Evolutionary conservation across 2,329 filamentous ascomycete species (phyloP).

Genomic region (Calonectria leucothoes): DNA sequence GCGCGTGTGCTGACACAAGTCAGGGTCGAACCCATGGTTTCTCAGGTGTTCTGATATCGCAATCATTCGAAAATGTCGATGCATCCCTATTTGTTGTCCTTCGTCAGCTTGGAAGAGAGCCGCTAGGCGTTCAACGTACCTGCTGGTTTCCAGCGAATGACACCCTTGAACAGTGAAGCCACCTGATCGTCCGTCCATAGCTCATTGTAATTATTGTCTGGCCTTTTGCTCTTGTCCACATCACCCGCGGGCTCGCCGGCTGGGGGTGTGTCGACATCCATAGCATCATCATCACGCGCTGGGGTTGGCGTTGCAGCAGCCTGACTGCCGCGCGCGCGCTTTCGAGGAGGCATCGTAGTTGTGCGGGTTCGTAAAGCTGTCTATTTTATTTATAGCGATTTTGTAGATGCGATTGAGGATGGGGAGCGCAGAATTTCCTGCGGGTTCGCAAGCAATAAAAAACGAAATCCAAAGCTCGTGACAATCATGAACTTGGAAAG

Average conservation of each 20-base stretch:
- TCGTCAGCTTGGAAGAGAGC: conserved; percentile 7
- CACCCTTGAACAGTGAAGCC: conserved; percentile 89
- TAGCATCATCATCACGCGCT: conserved; percentile 67
- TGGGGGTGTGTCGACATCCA: conserved; percentile 69
- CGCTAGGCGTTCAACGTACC: conserved; percentile 60
- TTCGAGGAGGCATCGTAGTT: conserved; percentile 73
- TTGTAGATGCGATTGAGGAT: not conserved
- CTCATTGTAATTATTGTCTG: conserved; percentile 60
- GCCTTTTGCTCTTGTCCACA: conserved; percentile 32
- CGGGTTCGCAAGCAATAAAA: not conserved
- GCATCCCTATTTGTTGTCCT: conserved; percentile 71
- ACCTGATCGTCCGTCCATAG: conserved; percentile 97
- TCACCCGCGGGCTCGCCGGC: conserved; percentile 60
- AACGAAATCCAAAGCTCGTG: conserved; percentile 15
- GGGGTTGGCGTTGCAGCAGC: conserved; percentile 68
- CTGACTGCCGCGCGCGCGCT: conserved; percentile 69
- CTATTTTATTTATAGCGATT: not conserved
- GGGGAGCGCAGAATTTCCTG: not conserved
- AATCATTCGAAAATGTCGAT: conserved; percentile 94
- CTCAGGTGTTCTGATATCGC: conserved; percentile 84
- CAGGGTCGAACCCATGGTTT: conserved; percentile 82
- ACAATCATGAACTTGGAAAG: conserved; percentile 4
- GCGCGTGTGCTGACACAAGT: conserved; percentile 80
- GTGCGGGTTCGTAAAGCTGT: not conserved
- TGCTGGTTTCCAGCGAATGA: conserved; percentile 96